Evolutionary conservation across 768 basidiomycete genomes (phyloP), one percentile per base, ranked within the genome.

Genomic region (Flagelloscypha sp.): DNA sequence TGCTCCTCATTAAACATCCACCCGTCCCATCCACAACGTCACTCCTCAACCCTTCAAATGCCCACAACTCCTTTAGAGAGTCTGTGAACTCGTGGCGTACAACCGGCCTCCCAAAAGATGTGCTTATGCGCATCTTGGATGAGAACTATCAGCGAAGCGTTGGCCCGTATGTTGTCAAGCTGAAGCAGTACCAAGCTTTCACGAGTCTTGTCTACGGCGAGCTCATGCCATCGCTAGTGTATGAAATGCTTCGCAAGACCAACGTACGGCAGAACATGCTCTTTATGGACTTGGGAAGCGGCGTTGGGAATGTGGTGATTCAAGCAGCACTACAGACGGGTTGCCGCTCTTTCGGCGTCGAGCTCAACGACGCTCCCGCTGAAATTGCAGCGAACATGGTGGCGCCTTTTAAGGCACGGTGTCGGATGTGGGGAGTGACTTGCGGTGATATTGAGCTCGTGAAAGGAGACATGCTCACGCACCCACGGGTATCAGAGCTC

Each of bases 141-240:
- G 90, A 97, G 63, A 85, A 81, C 24, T 98, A 99, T 50, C 89
- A 97, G 50, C 76, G 95, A 18, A 76, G 79, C 12, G 92, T 97
- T 1, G 93, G 93, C 5, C 95, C 95, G 0, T 76, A 85, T 48
- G 76, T 92, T n/a, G 74, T 76, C 35, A 72, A 70, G 38, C 68
- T 98, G 36, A 79, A 72, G 49, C 74, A 79, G 46, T 93, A 97
- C 55, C 73, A 76, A 48, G 76, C 86, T 20, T 79, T 93, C 64
- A 79, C 84, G 36, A 81, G 80, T 49, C 80, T 81, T 35, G 86
- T 84, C 18, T 97, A 90, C 49, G 94, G 85, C 41, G 93, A 95
- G 53, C 73, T 92, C 33, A 81, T 83, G 76, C 87, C 84, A 2
- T 70, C 70, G 41, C 74, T 93, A 45, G 75, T 89, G 29, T 79